A percentile compares a stretch with the other conserved stretches of the same genome.
Conservation (phyloP, 2,329 filamentous ascomycete species). For the Didymella arachidicola region DNA sequence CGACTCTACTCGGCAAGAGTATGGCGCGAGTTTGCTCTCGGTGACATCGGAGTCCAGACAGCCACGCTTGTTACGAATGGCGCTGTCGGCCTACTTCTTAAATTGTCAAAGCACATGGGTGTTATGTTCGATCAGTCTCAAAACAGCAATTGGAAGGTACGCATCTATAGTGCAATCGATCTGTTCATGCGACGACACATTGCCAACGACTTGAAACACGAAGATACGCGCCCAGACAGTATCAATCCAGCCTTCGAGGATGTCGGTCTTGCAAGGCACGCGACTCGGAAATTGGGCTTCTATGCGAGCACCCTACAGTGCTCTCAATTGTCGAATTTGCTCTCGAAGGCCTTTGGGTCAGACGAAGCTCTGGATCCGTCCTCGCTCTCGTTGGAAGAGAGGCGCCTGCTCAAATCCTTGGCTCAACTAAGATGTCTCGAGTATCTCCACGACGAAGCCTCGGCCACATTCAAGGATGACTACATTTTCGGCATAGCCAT, state of each 20-base stretch:
- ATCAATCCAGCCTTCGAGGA: slow-evolving; percentile 7
- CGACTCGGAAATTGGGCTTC: slow-evolving; percentile 7
- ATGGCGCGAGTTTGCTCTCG: slow-evolving; percentile 43
- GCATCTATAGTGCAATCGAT: slow-evolving; percentile 4
- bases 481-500: not conserved
- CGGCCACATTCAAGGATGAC: not conserved
- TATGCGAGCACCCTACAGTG: slow-evolving; percentile 5
- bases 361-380: too few species aligned
- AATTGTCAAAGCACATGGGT: not conserved
- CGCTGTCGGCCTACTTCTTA: slow-evolving; percentile 24
- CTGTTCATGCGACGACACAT: slow-evolving; percentile 6
- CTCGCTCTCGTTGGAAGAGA: not conserved
- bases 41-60: slow-evolving; percentile 43
- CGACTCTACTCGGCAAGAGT: slow-evolving; percentile 39
- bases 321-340: not conserved
- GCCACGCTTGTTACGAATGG: slow-evolving; percentile 45
- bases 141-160: not conserved
- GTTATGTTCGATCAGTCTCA: not conserved
- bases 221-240: not conserved
- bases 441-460: not conserved
- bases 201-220: not conserved
- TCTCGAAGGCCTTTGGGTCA: not conserved
- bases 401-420: slow-evolving; percentile 13
- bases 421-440: slow-evolving; percentile 4
- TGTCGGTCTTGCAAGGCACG: slow-evolving; percentile 2